phyloP scores from a whole-genome alignment of 139 green algal species.

The Choricystis sp. region DNA sequence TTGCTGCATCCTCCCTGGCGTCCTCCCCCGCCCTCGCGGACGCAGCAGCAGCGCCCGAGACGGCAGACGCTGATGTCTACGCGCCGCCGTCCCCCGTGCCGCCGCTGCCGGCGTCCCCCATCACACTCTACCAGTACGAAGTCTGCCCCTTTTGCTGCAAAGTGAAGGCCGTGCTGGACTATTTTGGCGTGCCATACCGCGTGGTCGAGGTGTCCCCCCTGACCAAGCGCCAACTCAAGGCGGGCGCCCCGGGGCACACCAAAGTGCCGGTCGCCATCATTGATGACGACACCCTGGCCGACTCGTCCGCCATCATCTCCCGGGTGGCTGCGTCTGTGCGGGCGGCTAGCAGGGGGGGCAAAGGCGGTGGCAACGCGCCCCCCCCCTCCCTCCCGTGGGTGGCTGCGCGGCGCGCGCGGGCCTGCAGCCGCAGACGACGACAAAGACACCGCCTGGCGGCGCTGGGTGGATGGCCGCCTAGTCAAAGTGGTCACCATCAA shows the following conservation, averaged over 20 bases:
- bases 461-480: slow-evolving; percentile 84
- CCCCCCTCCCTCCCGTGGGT: no score
- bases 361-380: no score
- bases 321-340: slow-evolving; percentile 23
- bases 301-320: slow-evolving; percentile 72
- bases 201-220: slow-evolving; percentile 92
- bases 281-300: slow-evolving; percentile 57
- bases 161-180: slow-evolving; percentile 90
- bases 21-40: background rate
- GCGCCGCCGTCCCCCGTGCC: background rate
- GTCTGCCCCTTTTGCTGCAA: slow-evolving; percentile 99
- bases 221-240: slow-evolving; percentile 85
- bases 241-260: slow-evolving; percentile 52
- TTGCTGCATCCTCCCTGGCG: background rate
- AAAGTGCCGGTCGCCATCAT: slow-evolving; percentile 81
- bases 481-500: slow-evolving; percentile 85
- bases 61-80: slow-evolving; percentile 5
- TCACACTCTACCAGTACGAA: slow-evolving; percentile 89
- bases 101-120: slow-evolving; percentile 13
- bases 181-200: slow-evolving; percentile 76
- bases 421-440: slow-evolving; percentile 7
- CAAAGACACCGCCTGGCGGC: slow-evolving; percentile 38
- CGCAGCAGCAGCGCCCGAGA: background rate
- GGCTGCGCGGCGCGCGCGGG: no score
- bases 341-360: no score